Percentiles rank a stretch among this genome's conserved stretches.
These are phyloP conservation scores for Lichtheimia ramosa DNA, from an alignment of 371 early-diverging fungal genomes.

Conservation along the genomic window DNA sequence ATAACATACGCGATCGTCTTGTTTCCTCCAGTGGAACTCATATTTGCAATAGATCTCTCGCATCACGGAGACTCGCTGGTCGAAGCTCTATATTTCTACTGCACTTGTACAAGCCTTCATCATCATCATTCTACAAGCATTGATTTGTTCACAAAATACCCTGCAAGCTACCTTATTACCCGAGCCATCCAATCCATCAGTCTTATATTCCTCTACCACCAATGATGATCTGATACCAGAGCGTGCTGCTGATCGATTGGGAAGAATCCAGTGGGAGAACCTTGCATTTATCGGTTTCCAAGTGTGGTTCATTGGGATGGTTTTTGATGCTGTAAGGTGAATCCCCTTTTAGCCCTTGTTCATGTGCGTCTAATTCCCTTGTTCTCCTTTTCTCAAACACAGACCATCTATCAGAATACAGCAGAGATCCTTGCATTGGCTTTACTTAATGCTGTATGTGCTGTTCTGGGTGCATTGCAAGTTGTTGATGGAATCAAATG, in stretches of 20 bases:
- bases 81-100: conserved; percentile 33
- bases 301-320: conserved; percentile 43
- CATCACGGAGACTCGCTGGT: conserved; percentile 42
- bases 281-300: conserved; percentile 43
- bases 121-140: conserved; percentile 27
- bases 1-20: background rate
- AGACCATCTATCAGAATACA: conserved; percentile 47
- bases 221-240: conserved; percentile 16
- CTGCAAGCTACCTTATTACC: conserved; percentile 23
- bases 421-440: conserved; percentile 41
- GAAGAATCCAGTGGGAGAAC: conserved; percentile 44
- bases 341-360: background rate
- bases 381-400: background rate
- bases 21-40: background rate
- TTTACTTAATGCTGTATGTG: conserved; percentile 43
- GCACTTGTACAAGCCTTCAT: conserved; percentile 33
- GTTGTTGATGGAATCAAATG: conserved; percentile 48
- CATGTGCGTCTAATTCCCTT: background rate
- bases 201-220: conserved; percentile 4
- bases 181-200: conserved; percentile 8
- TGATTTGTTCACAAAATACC: conserved; percentile 33
- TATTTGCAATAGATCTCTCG: conserved; percentile 22
- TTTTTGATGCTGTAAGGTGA: conserved; percentile 48
- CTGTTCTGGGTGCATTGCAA: conserved; percentile 43
- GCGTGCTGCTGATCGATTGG: conserved; percentile 30